Evolutionary conservation across 2,329 filamentous ascomycete species (phyloP).

Genomic region (Fusarium drepaniforme): DNA sequence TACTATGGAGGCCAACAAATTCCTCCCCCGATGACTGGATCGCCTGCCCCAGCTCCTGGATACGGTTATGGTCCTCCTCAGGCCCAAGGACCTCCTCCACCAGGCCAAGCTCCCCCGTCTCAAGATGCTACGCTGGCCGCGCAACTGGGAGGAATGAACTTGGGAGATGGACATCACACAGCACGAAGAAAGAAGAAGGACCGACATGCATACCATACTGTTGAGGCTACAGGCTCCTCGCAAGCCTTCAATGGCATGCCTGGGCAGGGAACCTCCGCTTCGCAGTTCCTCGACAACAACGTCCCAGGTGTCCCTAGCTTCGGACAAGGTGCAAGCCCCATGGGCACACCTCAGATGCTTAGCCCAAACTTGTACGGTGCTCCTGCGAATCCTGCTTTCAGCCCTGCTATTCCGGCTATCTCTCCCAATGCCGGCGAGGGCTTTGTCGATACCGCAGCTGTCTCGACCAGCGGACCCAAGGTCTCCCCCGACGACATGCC

Average conservation of each 20-base stretch:
- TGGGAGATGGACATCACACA: conserved; percentile 66
- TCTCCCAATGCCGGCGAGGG: conserved; percentile 43
- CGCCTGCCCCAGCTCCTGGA: conserved; percentile 41
- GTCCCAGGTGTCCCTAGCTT: conserved; percentile 46
- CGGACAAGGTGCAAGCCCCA: conserved; percentile 59
- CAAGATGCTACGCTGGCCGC: conserved; percentile 68
- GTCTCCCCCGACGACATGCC: conserved; percentile 95
- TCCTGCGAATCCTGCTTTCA: conserved; percentile 61
- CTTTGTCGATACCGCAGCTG: conserved; percentile 49
- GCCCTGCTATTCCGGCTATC: conserved; percentile 36
- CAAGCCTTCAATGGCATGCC: conserved; percentile 79
- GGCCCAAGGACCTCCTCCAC: conserved; percentile 39
- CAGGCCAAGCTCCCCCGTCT: conserved; percentile 46
- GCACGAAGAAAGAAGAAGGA: conserved; percentile 90
- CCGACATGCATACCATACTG: conserved; percentile 89
- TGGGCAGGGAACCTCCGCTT: conserved; percentile 63
- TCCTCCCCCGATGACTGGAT: conserved; percentile 40
- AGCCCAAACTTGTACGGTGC: conserved; percentile 71
- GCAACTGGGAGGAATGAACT: conserved; percentile 83
- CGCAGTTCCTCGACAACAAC: conserved; percentile 54
- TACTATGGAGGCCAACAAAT: conserved; percentile 54
- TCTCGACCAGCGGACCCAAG: conserved; percentile 57
- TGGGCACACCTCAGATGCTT: conserved; percentile 55
- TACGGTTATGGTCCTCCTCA: conserved; percentile 47
- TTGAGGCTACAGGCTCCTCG: conserved; percentile 78